These are phyloP conservation scores for Penicillium cataractarum DNA, from an alignment of 495 filamentous ascomycete species.

Conservation along the genomic window DNA sequence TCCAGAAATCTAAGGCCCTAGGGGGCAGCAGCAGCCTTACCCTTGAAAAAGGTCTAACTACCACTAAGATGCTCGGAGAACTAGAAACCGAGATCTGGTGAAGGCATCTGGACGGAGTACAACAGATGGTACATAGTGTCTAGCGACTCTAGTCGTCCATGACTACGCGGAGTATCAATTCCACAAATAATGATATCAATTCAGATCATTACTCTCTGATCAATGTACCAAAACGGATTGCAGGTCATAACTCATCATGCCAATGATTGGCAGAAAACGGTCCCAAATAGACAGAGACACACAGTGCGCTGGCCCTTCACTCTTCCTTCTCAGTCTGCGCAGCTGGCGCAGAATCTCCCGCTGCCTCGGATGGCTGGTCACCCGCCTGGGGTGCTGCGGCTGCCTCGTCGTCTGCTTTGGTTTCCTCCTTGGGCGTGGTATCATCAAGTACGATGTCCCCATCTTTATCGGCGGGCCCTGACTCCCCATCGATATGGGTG, in stretches of 20 bases:
- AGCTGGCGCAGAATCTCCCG: constrained; percentile 16
- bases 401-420: constrained; percentile 14
- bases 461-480: constrained; percentile 37
- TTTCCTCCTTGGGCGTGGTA: constrained; percentile 21
- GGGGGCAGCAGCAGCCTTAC: no score
- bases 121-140: neutral
- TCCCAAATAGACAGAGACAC: constrained; percentile 1
- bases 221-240: constrained; percentile 12
- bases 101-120: constrained; percentile 11
- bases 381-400: constrained; percentile 9
- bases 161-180: neutral
- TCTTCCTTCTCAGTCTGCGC: constrained; percentile 22
- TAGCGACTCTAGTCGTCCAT: neutral
- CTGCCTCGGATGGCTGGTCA: constrained; percentile 8
- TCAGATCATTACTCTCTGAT: constrained; percentile 8
- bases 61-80: no score
- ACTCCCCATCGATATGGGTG: constrained; percentile 9
- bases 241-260: constrained; percentile 38
- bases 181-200: neutral
- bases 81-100: no score
- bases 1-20: no score
- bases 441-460: constrained; percentile 49
- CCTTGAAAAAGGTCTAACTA: no score
- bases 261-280: constrained; percentile 16
- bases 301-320: constrained; percentile 6